Base-by-base conservation (phyloP, 257 asterid genomes). In the Vinca minor region DNA sequence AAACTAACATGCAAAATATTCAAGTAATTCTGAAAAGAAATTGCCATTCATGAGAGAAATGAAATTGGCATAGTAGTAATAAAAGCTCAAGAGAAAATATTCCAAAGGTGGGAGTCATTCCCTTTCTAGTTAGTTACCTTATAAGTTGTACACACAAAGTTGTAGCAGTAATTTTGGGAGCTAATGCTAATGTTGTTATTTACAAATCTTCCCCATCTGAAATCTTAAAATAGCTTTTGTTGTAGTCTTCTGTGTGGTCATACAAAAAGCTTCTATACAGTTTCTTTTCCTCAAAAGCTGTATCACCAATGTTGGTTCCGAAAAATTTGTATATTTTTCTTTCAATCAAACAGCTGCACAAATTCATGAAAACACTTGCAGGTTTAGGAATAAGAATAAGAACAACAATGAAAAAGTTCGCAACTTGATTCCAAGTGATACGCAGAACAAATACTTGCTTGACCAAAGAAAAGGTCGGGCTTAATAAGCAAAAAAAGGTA, bases 281-380 rank as follows among this genome's bases (percentile, higher is more conserved):
- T 41, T 35, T 39, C 60, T 50, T 54, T 46, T n/a, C 60, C n/a
- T n/a, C n/a, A n/a, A 52, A 49, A 8, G 62, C 57, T 59, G 48
- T 42, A 66, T 47, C 55, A 25, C 34, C 64, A 53, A 69, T 32
- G 55, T 63, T 56, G 38, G 26, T 66, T 60, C 54, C 23, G 70
- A 72, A 62, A 65, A 23, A 20, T 62, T 65, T 48, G 23, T 48
- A 32, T n/a, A n/a, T n/a, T 35, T 32, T 59, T 69, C 63, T 62
- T 54, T 64, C 50, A 18, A 44, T 78, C 71, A 70, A 48, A 72
- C 84, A 77, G 71, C 89, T 85, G 81, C 70, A 64, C 25, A 21
- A 60, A 63, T 69, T 44, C 72, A 76, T 55, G 61, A 31, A 48
- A 64, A 58, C 11, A 41, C 25, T 28, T 4, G 63, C 68, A 35